Percentiles rank a stretch among this genome's conserved stretches.
These are phyloP conservation scores for Trichoderma koningiopsis DNA, from an alignment of 2,329 filamentous ascomycete genomes.

Conservation along the genomic window DNA sequence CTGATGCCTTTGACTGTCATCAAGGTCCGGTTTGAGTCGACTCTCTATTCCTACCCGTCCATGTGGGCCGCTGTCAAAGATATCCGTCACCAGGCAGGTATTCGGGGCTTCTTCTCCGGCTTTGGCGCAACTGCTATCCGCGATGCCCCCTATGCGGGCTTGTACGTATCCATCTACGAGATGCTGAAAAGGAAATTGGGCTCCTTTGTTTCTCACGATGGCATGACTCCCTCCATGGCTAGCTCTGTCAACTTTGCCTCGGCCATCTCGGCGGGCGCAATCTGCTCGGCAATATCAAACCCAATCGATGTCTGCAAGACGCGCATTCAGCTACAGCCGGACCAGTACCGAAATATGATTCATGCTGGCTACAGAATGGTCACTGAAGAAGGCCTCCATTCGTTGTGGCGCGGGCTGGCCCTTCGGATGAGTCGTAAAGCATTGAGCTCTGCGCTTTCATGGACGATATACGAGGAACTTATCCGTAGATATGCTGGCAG, in stretches of 20 bases:
- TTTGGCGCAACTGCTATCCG: slow-evolving; percentile 91
- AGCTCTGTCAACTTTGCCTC: slow-evolving; percentile 83
- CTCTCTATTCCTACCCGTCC: slow-evolving; percentile 79
- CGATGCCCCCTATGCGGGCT: slow-evolving; percentile 93
- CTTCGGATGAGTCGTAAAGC: slow-evolving; percentile 90
- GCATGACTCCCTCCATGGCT: slow-evolving; percentile 41
- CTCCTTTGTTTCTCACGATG: slow-evolving; percentile 30
- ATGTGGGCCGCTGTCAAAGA: slow-evolving; percentile 71
- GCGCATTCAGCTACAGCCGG: slow-evolving; percentile 85
- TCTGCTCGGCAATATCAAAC: slow-evolving; percentile 88
- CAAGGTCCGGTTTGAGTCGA: slow-evolving; percentile 94
- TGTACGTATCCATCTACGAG: slow-evolving; percentile 95
- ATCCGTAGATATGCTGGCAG: slow-evolving; percentile 59
- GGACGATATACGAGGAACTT: slow-evolving; percentile 95
- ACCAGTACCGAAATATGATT: slow-evolving; percentile 78
- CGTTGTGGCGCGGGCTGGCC: slow-evolving; percentile 82
- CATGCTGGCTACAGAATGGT: slow-evolving; percentile 79
- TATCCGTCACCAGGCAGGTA: slow-evolving; percentile 71
- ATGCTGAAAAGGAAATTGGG: slow-evolving; percentile 68
- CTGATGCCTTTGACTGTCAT: slow-evolving; percentile 96
- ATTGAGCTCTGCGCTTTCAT: slow-evolving; percentile 89
- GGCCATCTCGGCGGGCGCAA: slow-evolving; percentile 75
- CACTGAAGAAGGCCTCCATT: slow-evolving; percentile 74
- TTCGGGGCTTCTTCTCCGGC: slow-evolving; percentile 86
- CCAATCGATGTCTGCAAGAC: slow-evolving; percentile 98